Base-by-base conservation (phyloP, 1,284 basidiomycete species). In the Ustilago loliicola region DNA sequence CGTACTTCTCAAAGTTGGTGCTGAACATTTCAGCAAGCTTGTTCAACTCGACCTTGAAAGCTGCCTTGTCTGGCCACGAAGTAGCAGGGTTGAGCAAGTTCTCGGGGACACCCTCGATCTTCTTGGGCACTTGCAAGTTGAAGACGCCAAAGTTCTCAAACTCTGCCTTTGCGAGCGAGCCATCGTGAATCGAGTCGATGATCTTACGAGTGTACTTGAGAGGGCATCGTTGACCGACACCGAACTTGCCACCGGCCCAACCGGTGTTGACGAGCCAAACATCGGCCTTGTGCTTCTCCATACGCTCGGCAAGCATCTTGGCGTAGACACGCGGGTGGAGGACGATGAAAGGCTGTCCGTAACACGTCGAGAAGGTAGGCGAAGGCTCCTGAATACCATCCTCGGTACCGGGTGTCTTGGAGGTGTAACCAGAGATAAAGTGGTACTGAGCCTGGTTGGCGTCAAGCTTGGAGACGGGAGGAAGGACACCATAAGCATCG, bases 181-280 rank as follows among this genome's bases (percentile, higher is more conserved):
- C 96, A 75, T 94, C 92, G 90, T 99, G 97, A 86, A 99, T 95
- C 52, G 95, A 93, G 87, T 98, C 95, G 87, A 99, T 93, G 88
- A 98, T 98, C 75, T 92, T 92, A 68, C 96, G 94, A 50, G 96
- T 98, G 89, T 93, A 85, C 78, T 86, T 86, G 68, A 86, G 80
- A 17, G 86, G 84, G 80, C 85, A 86, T 36, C 85, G 80, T 60
- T 82, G 78, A 55, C 87, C 88, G 36, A 87, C 88, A 66, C 96
- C 96, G 87, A 92, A 99, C 88, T 95, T 95, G 87, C 96, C 96
- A 72, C 94, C 93, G 66, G 94, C 93, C 96, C 96, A 99, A 84
- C 96, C 96, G 23, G 96, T 98, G 92, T 99, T 98, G 91, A 99
- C 94, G 86, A 99, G 91, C 94, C 94, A 99, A 90, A 96, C 98